Evolutionary conservation across 176 grass and related monocot species (phyloP).

Genomic region (Themeda triandra): DNA sequence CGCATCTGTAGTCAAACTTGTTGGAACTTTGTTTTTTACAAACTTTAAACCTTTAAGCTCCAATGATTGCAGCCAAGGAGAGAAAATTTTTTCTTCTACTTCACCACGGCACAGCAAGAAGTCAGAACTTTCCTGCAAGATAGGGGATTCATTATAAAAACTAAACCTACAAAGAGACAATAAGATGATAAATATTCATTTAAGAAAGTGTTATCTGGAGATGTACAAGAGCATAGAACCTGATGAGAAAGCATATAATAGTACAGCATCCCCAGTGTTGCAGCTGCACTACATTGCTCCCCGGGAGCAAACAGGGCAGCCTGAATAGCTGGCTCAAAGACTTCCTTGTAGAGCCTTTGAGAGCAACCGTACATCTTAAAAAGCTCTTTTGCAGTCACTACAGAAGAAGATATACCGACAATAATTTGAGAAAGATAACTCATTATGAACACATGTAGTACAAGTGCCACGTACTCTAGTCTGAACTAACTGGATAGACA

Average conservation of each 20-base stretch:
- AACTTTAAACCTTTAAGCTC: no score
- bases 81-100: no score
- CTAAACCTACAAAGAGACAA: not conserved
- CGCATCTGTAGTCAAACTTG: no score
- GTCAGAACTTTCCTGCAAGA: no score
- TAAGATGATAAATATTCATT: not conserved
- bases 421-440: slow-evolving; percentile 7
- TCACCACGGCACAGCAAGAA: no score
- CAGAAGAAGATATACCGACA: no score
- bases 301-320: slow-evolving; percentile 66
- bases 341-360: slow-evolving; percentile 61
- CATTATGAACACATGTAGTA: not conserved
- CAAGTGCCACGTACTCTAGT: not conserved
- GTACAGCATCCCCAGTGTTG: slow-evolving; percentile 77
- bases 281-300: slow-evolving; percentile 82
- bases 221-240: slow-evolving; percentile 35
- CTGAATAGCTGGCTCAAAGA: slow-evolving; percentile 74
- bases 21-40: no score
- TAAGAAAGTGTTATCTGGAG: not conserved
- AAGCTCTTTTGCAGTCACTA: slow-evolving; percentile 90
- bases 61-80: no score
- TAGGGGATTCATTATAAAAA: not conserved
- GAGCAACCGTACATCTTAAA: slow-evolving; percentile 78
- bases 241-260: slow-evolving; percentile 91
- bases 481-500: slow-evolving; percentile 3